Percentiles rank a stretch among this genome's conserved stretches.
Evolutionary conservation across 1,139 yeast genomes (phyloP).

Genomic region (Kodamaea derodonti): DNA sequence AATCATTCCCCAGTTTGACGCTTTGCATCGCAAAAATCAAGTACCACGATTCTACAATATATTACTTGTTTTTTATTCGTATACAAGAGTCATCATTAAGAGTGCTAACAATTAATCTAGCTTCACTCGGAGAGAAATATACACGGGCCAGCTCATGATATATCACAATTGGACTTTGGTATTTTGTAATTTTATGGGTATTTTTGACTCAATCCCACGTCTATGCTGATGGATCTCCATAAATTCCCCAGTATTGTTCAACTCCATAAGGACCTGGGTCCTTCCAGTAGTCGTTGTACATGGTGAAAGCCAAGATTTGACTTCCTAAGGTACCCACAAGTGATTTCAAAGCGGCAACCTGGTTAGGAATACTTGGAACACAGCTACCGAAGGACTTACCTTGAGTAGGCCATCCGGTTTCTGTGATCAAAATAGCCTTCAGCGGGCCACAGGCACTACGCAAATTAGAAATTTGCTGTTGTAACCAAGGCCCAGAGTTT

Average conservation of each 20-base stretch:
- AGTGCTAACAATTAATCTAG: not conserved
- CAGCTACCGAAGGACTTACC: slow-evolving; percentile 66
- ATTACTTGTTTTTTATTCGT: not conserved
- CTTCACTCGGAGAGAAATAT: not conserved
- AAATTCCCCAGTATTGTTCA: slow-evolving; percentile 70
- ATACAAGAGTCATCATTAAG: slow-evolving; percentile 1
- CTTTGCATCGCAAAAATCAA: too few species aligned
- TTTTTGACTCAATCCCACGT: not conserved
- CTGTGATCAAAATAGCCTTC: slow-evolving; percentile 61
- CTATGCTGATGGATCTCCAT: slow-evolving; percentile 12
- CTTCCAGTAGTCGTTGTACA: slow-evolving; percentile 79
- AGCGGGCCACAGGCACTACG: slow-evolving; percentile 60
- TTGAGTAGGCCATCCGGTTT: slow-evolving; percentile 79
- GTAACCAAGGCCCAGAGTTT: slow-evolving; percentile 69
- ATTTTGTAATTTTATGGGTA: not conserved
- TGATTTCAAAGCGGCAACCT: slow-evolving; percentile 55
- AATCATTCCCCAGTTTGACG: too few species aligned
- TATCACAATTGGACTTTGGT: not conserved
- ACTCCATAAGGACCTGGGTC: slow-evolving; percentile 60
- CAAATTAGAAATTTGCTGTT: slow-evolving; percentile 63
- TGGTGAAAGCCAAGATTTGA: slow-evolving; percentile 61
- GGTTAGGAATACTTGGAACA: slow-evolving; percentile 66
- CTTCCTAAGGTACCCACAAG: slow-evolving; percentile 52
- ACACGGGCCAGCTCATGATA: not conserved
- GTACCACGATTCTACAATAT: too few species aligned